Evolutionary conservation across 768 basidiomycete species (phyloP).

Genomic region (Tulasnella calospora): DNA sequence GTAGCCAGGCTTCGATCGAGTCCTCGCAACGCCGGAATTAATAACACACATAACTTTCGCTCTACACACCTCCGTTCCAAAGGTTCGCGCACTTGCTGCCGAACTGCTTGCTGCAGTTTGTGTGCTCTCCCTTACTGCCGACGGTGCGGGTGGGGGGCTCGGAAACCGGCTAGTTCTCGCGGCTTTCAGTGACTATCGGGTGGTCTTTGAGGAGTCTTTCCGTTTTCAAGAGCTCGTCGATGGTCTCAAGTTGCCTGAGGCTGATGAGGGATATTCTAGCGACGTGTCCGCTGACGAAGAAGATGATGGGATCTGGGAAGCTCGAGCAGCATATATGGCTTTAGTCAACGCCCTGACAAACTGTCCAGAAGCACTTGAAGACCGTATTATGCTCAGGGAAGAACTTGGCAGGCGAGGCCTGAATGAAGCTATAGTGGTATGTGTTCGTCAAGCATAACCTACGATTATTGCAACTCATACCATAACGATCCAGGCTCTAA

Average conservation of each 20-base stretch:
- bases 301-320: constrained; percentile 76
- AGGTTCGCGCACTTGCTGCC: constrained; percentile 61
- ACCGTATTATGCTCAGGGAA: constrained; percentile 71
- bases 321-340: constrained; percentile 66
- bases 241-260: constrained; percentile 54
- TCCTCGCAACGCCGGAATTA: constrained; percentile 57
- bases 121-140: constrained; percentile 58
- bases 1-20: constrained; percentile 67
- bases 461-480: neutral
- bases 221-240: constrained; percentile 74
- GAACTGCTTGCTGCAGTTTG: constrained; percentile 84
- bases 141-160: constrained; percentile 14
- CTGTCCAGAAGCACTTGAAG: constrained; percentile 70
- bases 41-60: constrained; percentile 70
- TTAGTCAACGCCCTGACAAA: constrained; percentile 76
- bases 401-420: constrained; percentile 78
- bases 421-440: constrained; percentile 76
- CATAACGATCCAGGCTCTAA: constrained; percentile 51
- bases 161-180: constrained; percentile 71
- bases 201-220: constrained; percentile 64
- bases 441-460: constrained; percentile 34
- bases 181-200: constrained; percentile 73
- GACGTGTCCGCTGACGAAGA: constrained; percentile 40
- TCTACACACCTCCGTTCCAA: constrained; percentile 60
- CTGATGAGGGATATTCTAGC: constrained; percentile 32